Evolutionary conservation across 495 filamentous ascomycete species (phyloP), one percentile per base, ranked within the genome.

Genomic region (Podospora fimiseda): DNA sequence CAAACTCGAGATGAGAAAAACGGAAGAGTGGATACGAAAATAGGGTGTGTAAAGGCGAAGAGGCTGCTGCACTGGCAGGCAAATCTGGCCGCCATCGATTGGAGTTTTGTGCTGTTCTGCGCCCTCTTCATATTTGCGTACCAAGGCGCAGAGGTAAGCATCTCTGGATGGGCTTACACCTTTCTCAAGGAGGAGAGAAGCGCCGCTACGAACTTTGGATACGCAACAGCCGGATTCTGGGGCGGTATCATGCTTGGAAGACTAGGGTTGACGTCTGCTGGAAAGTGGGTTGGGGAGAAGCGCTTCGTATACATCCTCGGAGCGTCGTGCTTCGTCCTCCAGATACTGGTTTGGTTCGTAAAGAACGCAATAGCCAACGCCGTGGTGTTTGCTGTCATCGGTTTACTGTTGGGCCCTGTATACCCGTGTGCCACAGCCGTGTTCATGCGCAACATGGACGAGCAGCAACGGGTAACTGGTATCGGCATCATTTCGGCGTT

Each of bases 161-260:
- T 88, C 59, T 88, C 86, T 49, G 83, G 87, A 19, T 94, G 87
- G 90, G 82, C 90, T 14, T 87, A 90, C 42, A 86, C 84, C 3
- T 90, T 89, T 71, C 68, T 91, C 30, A 86, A 90, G 64, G 78
- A 71, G 30, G 77, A 81, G 51, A 85, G 88, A 16, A 66, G 79
- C 59, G 86, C 86, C 9, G 70, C 75, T 11, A 16, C 14, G 7
- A 69, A 73, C 2, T 85, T 90, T 8, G 88, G 89, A 14, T 91
- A 90, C 62, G 88, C 92, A 2, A 90, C 86, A 18, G 74, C 87
- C 0, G 89, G 88, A 3, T 94, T 91, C 68, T 91, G 89, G 89
- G 86, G 66, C 8, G 87, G 88, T 41, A 86, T 94, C 52, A 89
- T 85, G 2, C 60, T 86, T 0, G 88, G 88, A 1, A 76, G 89